phyloP scores from a whole-genome alignment of 2,329 filamentous ascomycete species.

The Trichoderma aggressivum region DNA sequence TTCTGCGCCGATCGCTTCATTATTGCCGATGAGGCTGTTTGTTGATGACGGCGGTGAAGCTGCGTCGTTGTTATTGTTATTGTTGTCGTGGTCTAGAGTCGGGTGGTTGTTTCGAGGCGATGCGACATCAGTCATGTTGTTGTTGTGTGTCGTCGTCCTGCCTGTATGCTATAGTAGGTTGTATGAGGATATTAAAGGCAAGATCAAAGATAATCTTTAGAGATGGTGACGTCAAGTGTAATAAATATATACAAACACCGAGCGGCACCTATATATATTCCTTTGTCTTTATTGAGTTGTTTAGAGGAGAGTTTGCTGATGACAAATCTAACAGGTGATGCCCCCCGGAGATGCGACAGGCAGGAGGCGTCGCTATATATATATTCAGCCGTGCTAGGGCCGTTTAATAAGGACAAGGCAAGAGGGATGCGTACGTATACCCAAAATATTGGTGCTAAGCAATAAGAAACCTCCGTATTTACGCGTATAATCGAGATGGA shows the following conservation, averaged over 20 bases:
- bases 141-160: background rate
- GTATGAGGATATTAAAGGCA: background rate
- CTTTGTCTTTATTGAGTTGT: background rate
- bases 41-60: background rate
- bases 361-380: slow-evolving; percentile 4
- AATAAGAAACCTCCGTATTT: background rate
- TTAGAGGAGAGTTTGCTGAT: background rate
- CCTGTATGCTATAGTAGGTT: background rate
- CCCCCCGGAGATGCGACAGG: background rate
- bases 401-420: background rate
- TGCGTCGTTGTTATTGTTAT: background rate
- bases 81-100: background rate
- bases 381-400: background rate
- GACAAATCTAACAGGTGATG: slow-evolving; percentile 16
- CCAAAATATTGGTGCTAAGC: background rate
- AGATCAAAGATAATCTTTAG: background rate
- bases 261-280: background rate
- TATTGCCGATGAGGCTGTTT: background rate
- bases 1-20: background rate
- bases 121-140: slow-evolving; percentile 9
- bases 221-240: background rate
- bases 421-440: slow-evolving; percentile 4
- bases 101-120: background rate
- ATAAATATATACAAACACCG: background rate
- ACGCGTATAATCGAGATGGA: background rate